These are phyloP conservation scores for Nicotiana benthamiana DNA, from an alignment of 257 asterid species.

Conservation along the genomic window DNA sequence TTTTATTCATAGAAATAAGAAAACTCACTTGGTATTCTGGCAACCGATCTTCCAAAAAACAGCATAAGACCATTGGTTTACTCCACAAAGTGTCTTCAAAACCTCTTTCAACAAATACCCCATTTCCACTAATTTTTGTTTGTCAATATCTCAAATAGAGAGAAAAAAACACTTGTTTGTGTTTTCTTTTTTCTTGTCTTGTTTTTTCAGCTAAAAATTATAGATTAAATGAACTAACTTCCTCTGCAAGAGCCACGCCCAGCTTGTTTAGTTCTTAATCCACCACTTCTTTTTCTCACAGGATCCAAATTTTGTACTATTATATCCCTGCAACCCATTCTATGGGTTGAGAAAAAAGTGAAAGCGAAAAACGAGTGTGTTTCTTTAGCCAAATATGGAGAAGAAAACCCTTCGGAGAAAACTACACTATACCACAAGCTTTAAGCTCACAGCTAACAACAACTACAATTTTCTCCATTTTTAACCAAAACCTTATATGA, in stretches of 20 bases:
- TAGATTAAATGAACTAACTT: conserved; percentile 44
- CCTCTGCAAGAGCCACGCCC: conserved; percentile 98
- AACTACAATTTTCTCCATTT: conserved; percentile 56
- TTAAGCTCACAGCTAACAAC: conserved; percentile 62
- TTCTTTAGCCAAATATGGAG: neutral
- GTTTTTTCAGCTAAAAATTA: neutral
- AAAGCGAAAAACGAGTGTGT: neutral
- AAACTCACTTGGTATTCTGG: conserved; percentile 81
- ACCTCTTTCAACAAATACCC: conserved; percentile 92
- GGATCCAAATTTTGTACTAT: conserved; percentile 71
- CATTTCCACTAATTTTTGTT: conserved; percentile 24
- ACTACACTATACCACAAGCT: conserved; percentile 87
- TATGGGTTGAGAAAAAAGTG: conserved; percentile 1
- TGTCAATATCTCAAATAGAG: neutral
- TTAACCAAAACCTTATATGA: neutral
- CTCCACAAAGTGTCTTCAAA: conserved; percentile 91
- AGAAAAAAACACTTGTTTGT: neutral
- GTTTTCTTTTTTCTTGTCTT: neutral
- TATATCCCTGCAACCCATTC: conserved; percentile 54
- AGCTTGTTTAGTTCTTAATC: conserved; percentile 92
- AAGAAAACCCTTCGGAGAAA: conserved; percentile 12
- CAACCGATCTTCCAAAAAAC: conserved; percentile 91
- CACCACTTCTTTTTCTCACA: conserved; percentile 84
- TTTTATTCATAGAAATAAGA: neutral
- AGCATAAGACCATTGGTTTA: conserved; percentile 92